Base-by-base conservation (phyloP, 805 yeast species). In the Suhomyces sp. region DNA sequence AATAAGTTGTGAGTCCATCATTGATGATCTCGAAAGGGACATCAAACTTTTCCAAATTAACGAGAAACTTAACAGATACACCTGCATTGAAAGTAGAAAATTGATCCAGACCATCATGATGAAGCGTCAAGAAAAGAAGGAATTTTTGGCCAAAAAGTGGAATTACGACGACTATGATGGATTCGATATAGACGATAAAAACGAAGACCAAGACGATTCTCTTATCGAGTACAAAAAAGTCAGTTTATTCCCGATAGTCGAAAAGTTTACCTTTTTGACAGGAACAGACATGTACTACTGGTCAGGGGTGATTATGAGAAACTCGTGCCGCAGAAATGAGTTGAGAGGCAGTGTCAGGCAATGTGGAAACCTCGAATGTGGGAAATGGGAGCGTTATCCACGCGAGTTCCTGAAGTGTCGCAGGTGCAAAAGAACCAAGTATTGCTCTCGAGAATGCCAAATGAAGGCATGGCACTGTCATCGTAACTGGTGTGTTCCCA, bases 221-320 rank as follows among this genome's bases (percentile, higher is more conserved):
- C 65, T 74, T 44, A 68, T 74, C 24, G 81, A 82, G 21, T 78
- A 75, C 55, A 75, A 77, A 50, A 68, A 71, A 49, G 70, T 85
- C 25, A 90, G 93, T 65, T 71, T 93, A 24, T 93, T 94, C 71
- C 97, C 96, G 8, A 71, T 93, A 58, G 97, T 93, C 37, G 99
- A 93, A 67, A 85, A 88, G 66, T 93, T 89, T 65, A 93, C 98
- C 0, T 76, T 80, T 49, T 71, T 77, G 45, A 82, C 86, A 58
- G 83, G 89, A 3, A 81, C 85, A 43, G 97, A 92, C 59, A 83
- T 91, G 76, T 86, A 87, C 59, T 91, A 92, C 68, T 93, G 99
- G 99, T 89, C 97, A 2, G 94, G 97, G 3, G 96, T 93, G n/a
- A 90, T 92, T 39, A 94, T 94, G 92, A 78, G 98, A 50, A 94